A percentile compares a stretch with the other conserved stretches of the same genome.
These are phyloP conservation scores for Geotrichum phurueaensis DNA, from an alignment of 1,139 yeast species.

Conservation along the genomic window DNA sequence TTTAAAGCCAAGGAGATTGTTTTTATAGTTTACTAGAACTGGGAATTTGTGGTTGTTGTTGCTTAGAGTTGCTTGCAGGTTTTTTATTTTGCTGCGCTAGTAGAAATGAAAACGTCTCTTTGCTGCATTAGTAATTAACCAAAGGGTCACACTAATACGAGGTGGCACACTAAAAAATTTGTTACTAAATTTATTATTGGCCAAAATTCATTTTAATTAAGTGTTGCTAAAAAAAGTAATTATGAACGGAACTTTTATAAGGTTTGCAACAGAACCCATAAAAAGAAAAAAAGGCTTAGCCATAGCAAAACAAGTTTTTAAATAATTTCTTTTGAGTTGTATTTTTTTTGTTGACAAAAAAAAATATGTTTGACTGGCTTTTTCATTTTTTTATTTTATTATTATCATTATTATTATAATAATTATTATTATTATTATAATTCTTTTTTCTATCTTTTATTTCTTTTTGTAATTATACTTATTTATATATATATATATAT, in stretches of 20 bases:
- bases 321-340: neutral
- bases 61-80: neutral
- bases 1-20: too few relatives aligned
- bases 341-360: neutral
- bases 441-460: neutral
- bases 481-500: neutral
- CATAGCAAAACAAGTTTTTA: neutral
- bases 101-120: neutral
- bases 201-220: neutral
- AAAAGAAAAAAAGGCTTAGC: neutral
- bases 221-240: too few relatives aligned
- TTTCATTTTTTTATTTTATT: neutral
- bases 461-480: neutral
- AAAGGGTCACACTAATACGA: neutral
- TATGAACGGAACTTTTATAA: neutral
- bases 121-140: neutral
- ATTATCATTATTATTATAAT: too few relatives aligned
- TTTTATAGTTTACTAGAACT: neutral
- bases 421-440: neutral
- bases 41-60: neutral
- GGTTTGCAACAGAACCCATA: neutral
- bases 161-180: neutral
- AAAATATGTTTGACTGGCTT: neutral
- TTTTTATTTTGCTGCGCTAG: neutral
- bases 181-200: neutral